Evolutionary conservation across 2,329 filamentous ascomycete genomes (phyloP).

Genomic region (Penicillium sp.): DNA sequence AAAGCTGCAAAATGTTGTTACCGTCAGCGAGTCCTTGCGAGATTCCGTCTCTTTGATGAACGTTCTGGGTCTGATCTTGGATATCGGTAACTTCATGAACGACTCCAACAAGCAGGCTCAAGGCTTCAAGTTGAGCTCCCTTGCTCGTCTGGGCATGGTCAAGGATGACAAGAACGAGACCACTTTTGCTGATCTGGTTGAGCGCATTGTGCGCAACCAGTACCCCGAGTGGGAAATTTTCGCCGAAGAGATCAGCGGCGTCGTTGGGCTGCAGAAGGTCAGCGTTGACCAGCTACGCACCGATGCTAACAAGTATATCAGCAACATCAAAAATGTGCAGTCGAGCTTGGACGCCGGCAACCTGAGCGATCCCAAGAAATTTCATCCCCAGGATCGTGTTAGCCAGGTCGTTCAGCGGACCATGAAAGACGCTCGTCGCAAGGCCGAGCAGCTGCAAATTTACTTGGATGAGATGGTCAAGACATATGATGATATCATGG

Average conservation of each 20-base stretch:
- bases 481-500: conserved; percentile 91
- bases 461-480: conserved; percentile 91
- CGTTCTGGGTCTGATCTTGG: conserved; percentile 88
- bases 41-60: conserved; percentile 95
- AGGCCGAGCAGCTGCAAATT: conserved; percentile 91
- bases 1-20: conserved; percentile 81
- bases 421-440: conserved; percentile 95
- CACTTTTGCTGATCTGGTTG: conserved; percentile 90
- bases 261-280: conserved; percentile 78
- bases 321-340: conserved; percentile 92
- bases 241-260: conserved; percentile 75
- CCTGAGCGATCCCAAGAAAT: conserved; percentile 92
- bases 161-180: conserved; percentile 99
- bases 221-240: conserved; percentile 96
- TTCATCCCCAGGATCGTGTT: conserved; percentile 95
- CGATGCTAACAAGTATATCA: conserved; percentile 88
- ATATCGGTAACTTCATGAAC: conserved; percentile 99
- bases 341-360: conserved; percentile 89
- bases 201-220: conserved; percentile 92
- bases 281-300: conserved; percentile 87
- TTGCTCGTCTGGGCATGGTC: conserved; percentile 90
- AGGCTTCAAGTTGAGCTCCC: conserved; percentile 95
- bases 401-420: conserved; percentile 83
- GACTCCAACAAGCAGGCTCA: conserved; percentile 97
- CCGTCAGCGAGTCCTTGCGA: conserved; percentile 81